Conservation (phyloP, 139 green algal species). For the Trebouxia sp. region DNA sequence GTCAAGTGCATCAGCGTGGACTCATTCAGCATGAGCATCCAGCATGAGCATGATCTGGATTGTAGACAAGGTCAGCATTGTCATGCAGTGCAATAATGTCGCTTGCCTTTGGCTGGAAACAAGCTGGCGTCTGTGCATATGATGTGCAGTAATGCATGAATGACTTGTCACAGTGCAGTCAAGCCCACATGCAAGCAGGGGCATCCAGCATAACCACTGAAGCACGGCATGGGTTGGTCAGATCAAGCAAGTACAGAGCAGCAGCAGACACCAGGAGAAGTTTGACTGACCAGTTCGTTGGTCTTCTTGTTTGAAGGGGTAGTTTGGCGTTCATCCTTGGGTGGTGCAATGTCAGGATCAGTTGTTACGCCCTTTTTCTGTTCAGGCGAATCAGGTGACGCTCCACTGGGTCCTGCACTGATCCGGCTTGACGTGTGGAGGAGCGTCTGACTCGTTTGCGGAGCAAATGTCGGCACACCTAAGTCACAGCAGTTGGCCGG, state of each 20-base stretch:
- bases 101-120: no score
- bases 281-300: slow-evolving; percentile 11
- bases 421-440: neutral
- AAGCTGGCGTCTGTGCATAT: no score
- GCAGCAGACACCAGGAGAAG: no score
- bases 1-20: no score
- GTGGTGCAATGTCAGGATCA: neutral
- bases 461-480: neutral
- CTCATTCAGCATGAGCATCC: no score
- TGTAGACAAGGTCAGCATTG: no score
- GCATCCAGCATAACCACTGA: neutral
- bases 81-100: no score
- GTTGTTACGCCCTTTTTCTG: neutral
- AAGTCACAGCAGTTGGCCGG: neutral
- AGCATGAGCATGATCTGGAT: no score
- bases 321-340: neutral
- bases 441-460: neutral
- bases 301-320: slow-evolving; percentile 17
- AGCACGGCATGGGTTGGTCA: neutral
- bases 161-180: no score
- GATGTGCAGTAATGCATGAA: no score
- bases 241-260: neutral
- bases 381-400: neutral
- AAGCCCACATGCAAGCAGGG: neutral
- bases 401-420: neutral